Percentiles rank a stretch among this genome's conserved stretches.
phyloP scores from a whole-genome alignment of 495 filamentous ascomycete species.

The Cercophora sp. region DNA sequence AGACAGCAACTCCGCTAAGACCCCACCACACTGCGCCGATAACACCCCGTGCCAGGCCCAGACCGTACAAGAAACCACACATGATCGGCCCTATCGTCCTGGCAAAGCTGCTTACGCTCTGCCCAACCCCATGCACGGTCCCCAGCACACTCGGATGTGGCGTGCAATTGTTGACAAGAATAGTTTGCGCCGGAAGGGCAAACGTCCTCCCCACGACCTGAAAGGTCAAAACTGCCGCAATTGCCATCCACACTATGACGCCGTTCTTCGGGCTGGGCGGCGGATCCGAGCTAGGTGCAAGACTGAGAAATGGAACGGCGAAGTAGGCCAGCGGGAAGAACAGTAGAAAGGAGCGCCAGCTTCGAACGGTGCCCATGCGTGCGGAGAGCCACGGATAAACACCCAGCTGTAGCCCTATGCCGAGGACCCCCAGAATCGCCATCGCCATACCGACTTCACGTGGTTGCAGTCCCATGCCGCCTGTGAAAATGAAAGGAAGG shows the following conservation, averaged over 20 bases:
- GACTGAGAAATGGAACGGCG: constrained; percentile 66
- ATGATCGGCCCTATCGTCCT: constrained; percentile 72
- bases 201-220: constrained; percentile 81
- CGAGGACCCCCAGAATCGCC: constrained; percentile 71
- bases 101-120: constrained; percentile 66
- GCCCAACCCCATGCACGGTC: constrained; percentile 77
- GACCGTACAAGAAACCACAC: constrained; percentile 66
- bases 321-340: constrained; percentile 73
- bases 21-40: constrained; percentile 79
- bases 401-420: constrained; percentile 71
- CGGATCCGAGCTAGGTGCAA: constrained; percentile 58
- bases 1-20: constrained; percentile 58
- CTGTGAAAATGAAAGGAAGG: constrained; percentile 72
- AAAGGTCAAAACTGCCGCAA: constrained; percentile 62
- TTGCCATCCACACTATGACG: constrained; percentile 60
- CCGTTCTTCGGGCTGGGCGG: constrained; percentile 65
- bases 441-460: constrained; percentile 72
- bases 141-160: constrained; percentile 78
- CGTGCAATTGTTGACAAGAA: constrained; percentile 79
- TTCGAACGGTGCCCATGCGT: constrained; percentile 62
- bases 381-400: constrained; percentile 68
- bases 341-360: constrained; percentile 63
- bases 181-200: constrained; percentile 70
- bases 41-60: constrained; percentile 63
- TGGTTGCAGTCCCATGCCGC: constrained; percentile 73